Percentiles rank a stretch among this genome's conserved stretches.
phyloP scores from a whole-genome alignment of 2,329 filamentous ascomycete genomes.

The Aureobasidium melanogenum region DNA sequence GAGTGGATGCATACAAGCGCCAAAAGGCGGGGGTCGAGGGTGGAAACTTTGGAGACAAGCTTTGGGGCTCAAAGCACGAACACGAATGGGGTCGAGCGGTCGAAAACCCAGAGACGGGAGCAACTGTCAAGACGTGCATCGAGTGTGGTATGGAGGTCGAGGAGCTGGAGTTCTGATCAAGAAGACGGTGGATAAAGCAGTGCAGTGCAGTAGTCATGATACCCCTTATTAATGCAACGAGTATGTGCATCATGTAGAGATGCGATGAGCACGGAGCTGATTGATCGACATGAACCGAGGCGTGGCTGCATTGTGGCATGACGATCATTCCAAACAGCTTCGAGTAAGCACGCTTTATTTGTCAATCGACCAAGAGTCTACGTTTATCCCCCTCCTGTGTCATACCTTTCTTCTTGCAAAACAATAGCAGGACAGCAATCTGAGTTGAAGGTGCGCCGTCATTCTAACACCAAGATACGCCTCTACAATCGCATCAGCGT shows the following conservation, averaged over 20 bases:
- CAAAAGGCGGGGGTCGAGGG: slow-evolving; percentile 47
- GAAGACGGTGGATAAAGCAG: background rate
- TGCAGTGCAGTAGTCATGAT: slow-evolving; percentile 11
- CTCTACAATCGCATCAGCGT: background rate
- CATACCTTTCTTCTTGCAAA: background rate
- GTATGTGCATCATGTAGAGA: background rate
- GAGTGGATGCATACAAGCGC: slow-evolving; percentile 79
- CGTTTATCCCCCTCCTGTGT: background rate
- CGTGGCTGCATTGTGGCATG: slow-evolving; percentile 11
- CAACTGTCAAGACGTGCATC: slow-evolving; percentile 66
- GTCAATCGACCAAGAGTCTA: slow-evolving; percentile 2
- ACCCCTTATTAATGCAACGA: slow-evolving; percentile 2
- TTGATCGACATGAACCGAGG: slow-evolving; percentile 5
- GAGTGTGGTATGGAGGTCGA: slow-evolving; percentile 61
- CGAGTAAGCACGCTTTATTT: slow-evolving; percentile 1
- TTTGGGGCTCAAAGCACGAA: slow-evolving; percentile 64
- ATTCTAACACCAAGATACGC: background rate
- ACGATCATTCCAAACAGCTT: background rate
- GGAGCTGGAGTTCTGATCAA: slow-evolving; percentile 50
- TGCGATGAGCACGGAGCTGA: background rate
- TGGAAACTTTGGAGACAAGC: slow-evolving; percentile 64
- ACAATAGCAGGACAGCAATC: background rate
- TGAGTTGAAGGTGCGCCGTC: background rate
- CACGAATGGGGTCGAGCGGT: slow-evolving; percentile 70
- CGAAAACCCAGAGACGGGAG: slow-evolving; percentile 55